A percentile compares a stretch with the other conserved stretches of the same genome.
Evolutionary conservation across 2,329 filamentous ascomycete genomes (phyloP).

Genomic region (Blastomyces emzantsi): DNA sequence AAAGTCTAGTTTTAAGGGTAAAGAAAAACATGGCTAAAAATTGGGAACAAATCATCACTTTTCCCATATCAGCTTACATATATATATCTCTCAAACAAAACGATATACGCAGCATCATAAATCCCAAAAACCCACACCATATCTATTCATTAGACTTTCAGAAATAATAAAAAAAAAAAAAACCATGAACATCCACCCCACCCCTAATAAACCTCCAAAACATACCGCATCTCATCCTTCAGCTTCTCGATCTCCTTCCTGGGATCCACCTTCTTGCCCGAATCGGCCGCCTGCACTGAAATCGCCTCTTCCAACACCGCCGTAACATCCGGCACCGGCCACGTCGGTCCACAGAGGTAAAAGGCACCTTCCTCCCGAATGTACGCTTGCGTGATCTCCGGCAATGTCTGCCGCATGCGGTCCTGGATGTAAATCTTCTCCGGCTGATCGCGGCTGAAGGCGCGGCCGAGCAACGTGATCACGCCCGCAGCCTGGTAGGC

Average conservation of each 20-base stretch:
- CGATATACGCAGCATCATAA: background rate
- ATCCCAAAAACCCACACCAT: background rate
- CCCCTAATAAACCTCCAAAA: conserved; percentile 85
- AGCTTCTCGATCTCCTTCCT: conserved; percentile 91
- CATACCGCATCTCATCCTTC: conserved; percentile 91
- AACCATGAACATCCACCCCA: background rate
- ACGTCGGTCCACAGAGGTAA: conserved; percentile 96
- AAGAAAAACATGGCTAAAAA: background rate
- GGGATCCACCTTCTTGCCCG: conserved; percentile 70
- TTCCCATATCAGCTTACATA: background rate
- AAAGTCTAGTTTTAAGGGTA: background rate
- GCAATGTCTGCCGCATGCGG: conserved; percentile 81
- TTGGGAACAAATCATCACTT: background rate
- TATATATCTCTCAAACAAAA: background rate
- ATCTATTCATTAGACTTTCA: no score
- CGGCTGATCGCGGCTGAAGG: conserved; percentile 93
- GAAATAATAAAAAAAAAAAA: no score
- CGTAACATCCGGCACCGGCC: conserved; percentile 96
- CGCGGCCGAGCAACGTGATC: conserved; percentile 84
- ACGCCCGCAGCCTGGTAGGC: conserved; percentile 93
- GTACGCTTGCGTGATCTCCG: conserved; percentile 77
- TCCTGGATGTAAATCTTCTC: conserved; percentile 99
- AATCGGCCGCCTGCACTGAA: conserved; percentile 54
- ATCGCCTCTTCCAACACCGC: conserved; percentile 91
- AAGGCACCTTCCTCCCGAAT: conserved; percentile 82